phyloP scores from a whole-genome alignment of 108 stramenopile genomes.

The Nitzschia palea region DNA sequence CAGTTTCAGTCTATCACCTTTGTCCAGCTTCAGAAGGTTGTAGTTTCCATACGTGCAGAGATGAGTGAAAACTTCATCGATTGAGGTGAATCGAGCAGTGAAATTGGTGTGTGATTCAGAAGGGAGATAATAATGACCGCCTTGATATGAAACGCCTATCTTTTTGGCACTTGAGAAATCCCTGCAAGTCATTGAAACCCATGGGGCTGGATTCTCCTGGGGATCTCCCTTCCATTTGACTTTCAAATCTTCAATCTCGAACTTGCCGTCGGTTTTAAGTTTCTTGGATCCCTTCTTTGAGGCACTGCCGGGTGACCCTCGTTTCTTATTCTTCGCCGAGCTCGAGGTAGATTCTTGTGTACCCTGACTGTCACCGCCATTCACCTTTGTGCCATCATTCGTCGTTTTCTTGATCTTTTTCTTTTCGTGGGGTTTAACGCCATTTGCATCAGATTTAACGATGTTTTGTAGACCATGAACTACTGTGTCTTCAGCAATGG shows the following conservation, averaged over 20 bases:
- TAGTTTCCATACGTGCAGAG: constrained; percentile 13
- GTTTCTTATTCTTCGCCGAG: no score
- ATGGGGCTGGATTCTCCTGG: constrained; percentile 13
- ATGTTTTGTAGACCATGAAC: no score
- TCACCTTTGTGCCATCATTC: no score
- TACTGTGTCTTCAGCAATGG: constrained; percentile 6
- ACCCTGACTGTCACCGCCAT: no score
- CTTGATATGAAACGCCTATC: constrained; percentile 8
- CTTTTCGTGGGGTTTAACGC: no score
- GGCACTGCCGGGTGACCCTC: no score
- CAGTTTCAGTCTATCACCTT: background rate
- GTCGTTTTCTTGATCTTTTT: no score
- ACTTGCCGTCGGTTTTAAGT: no score
- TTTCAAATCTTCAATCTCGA: background rate
- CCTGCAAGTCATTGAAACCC: no score
- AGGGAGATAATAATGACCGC: constrained; percentile 9
- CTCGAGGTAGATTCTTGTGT: no score
- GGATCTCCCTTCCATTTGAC: constrained; percentile 10
- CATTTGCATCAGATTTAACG: no score
- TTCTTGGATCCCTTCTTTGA: no score
- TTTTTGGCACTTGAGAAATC: background rate
- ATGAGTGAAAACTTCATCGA: background rate
- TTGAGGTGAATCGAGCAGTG: background rate
- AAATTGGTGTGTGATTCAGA: background rate
- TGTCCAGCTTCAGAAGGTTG: background rate